Evolutionary conservation across 2,329 filamentous ascomycete species (phyloP).

Genomic region (Arthrobotrys sphaeroides): DNA sequence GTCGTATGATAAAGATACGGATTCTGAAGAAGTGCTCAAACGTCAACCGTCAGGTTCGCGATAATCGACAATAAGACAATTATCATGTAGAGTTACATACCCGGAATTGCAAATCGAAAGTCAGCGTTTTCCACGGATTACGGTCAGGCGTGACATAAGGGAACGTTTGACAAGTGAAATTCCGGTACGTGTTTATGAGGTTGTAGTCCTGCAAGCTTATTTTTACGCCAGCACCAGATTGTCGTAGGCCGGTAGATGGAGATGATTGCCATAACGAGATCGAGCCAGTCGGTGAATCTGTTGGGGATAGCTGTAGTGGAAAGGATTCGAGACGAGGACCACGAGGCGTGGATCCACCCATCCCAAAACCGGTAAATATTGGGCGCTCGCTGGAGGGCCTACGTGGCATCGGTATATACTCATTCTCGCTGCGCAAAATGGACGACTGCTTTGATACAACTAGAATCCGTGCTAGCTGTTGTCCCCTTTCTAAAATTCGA

Average conservation of each 20-base stretch:
- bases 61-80: neutral
- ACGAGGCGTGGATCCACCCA: neutral
- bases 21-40: neutral
- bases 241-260: slow-evolving; percentile 24
- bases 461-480: slow-evolving; percentile 29
- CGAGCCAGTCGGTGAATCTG: neutral
- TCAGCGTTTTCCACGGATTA: slow-evolving; percentile 40
- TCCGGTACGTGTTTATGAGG: slow-evolving; percentile 32
- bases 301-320: neutral
- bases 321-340: neutral
- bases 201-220: slow-evolving; percentile 38
- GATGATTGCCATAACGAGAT: slow-evolving; percentile 37
- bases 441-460: slow-evolving; percentile 9
- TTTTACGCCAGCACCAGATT: neutral
- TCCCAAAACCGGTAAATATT: neutral
- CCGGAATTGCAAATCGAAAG: slow-evolving; percentile 40
- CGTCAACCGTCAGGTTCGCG: neutral
- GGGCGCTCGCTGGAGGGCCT: neutral
- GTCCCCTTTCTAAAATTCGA: slow-evolving; percentile 6
- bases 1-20: slow-evolving; percentile 44
- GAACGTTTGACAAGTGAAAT: slow-evolving; percentile 30
- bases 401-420: neutral
- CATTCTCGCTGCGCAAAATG: slow-evolving; percentile 20
- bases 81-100: neutral
- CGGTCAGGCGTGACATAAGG: slow-evolving; percentile 13